phyloP scores from a whole-genome alignment of 768 basidiomycete genomes.

The Leccinum rimulosum region DNA sequence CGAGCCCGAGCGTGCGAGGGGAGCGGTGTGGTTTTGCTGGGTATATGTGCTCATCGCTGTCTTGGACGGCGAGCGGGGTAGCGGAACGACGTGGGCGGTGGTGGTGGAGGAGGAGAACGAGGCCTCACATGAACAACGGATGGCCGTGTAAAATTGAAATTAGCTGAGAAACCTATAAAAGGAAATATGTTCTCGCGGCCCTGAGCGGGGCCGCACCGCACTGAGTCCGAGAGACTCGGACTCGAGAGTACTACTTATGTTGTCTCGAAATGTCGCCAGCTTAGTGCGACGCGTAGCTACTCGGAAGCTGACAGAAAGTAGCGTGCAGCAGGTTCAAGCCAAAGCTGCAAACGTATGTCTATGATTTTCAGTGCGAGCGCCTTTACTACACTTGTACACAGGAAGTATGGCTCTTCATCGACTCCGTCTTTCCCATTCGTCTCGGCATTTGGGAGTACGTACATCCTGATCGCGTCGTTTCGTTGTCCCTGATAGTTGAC shows the following conservation, averaged over 20 bases:
- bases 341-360: conserved; percentile 19
- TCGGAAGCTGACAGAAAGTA: conserved; percentile 12
- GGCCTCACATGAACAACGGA: conserved; percentile 11
- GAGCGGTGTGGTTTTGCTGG: conserved; percentile 29
- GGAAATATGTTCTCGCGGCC: conserved; percentile 14
- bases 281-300: conserved; percentile 3
- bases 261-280: conserved; percentile 11
- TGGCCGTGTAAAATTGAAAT: conserved; percentile 13
- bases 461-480: neutral
- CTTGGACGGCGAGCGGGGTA: conserved; percentile 16
- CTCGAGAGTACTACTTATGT: conserved; percentile 11
- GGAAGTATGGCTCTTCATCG: conserved; percentile 67
- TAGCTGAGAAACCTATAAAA: conserved; percentile 2
- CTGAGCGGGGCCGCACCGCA: neutral
- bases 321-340: neutral
- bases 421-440: conserved; percentile 76
- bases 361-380: conserved; percentile 8
- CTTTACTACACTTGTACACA: conserved; percentile 20
- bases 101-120: conserved; percentile 26
- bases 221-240: neutral
- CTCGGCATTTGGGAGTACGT: conserved; percentile 73
- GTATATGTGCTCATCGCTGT: conserved; percentile 32
- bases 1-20: conserved; percentile 53
- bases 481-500: conserved; percentile 5
- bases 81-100: conserved; percentile 14